These are phyloP conservation scores for Meyerozyma elateridarum DNA, from an alignment of 1,139 yeast species.

Conservation along the genomic window DNA sequence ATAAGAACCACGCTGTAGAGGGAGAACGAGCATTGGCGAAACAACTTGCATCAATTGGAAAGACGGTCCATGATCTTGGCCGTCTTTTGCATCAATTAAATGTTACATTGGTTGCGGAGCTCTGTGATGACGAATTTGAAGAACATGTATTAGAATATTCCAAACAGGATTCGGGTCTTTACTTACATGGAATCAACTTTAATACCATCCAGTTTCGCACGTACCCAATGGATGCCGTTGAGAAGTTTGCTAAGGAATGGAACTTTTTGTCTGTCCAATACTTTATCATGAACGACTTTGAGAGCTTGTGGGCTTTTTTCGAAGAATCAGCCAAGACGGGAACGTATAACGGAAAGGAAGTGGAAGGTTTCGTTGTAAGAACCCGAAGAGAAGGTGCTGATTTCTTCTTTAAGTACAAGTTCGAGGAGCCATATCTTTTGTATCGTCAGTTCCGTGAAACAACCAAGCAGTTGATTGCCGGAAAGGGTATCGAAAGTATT, in stretches of 20 bases:
- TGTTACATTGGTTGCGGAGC: conserved; percentile 85
- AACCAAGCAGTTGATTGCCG: conserved; percentile 55
- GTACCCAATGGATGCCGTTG: conserved; percentile 55
- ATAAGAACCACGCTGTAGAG: conserved; percentile 68
- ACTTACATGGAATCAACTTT: conserved; percentile 80
- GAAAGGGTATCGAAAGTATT: conserved; percentile 37
- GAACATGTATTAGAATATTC: conserved; percentile 86
- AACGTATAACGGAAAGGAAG: conserved; percentile 61
- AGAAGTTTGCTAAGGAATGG: conserved; percentile 57
- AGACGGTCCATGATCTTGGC: conserved; percentile 51
- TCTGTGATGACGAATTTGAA: conserved; percentile 89
- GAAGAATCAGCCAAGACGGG: conserved; percentile 63
- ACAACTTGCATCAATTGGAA: conserved; percentile 44
- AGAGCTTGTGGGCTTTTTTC: conserved; percentile 46
- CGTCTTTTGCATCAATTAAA: conserved; percentile 43
- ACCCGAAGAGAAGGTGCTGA: conserved; percentile 27
- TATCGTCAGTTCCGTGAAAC: conserved; percentile 90
- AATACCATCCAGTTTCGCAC: conserved; percentile 66
- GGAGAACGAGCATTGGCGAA: conserved; percentile 57
- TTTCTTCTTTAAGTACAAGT: conserved; percentile 87
- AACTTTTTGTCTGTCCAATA: conserved; percentile 63
- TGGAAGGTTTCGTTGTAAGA: conserved; percentile 92
- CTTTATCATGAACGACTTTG: conserved; percentile 32
- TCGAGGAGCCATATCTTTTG: conserved; percentile 90
- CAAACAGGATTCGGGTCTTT: conserved; percentile 68